Conservation (phyloP, 139 green algal species). For the Volvox reticuliferus region DNA sequence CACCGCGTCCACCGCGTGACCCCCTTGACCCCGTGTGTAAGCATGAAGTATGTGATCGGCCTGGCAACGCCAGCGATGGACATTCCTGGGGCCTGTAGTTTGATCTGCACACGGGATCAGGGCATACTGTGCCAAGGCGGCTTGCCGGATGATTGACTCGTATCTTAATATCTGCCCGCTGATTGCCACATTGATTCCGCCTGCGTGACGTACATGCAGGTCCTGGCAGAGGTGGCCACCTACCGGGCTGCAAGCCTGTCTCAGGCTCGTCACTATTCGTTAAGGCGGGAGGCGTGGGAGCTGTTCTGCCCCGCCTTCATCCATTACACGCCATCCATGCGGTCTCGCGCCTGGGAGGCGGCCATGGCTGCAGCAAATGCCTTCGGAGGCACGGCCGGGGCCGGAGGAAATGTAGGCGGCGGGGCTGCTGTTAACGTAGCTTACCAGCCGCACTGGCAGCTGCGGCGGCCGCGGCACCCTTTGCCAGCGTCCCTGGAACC, state of each 20-base stretch:
- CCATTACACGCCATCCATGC: conserved; percentile 30
- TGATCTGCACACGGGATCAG: too few species aligned
- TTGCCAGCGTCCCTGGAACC: conserved; percentile 27
- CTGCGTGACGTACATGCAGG: neutral
- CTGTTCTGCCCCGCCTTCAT: conserved; percentile 33
- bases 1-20: too few species aligned
- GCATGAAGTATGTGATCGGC: too few species aligned
- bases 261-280: neutral
- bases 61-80: too few species aligned
- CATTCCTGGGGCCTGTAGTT: too few species aligned
- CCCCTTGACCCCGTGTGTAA: too few species aligned
- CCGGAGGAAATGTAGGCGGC: neutral
- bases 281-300: conserved; percentile 23
- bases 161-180: too few species aligned
- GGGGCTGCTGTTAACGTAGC: neutral
- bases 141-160: too few species aligned
- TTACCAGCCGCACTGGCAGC: conserved; percentile 42
- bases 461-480: conserved; percentile 27
- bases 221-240: conserved; percentile 33
- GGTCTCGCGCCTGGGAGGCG: conserved; percentile 12
- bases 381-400: neutral
- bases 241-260: conserved; percentile 21
- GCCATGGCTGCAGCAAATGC: neutral
- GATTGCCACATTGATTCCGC: too few species aligned
- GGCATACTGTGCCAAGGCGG: too few species aligned